Percentiles rank a stretch among this genome's conserved stretches.
Conservation (phyloP, 352 stramenopile genomes). For the Thraustotheca clavata region DNA sequence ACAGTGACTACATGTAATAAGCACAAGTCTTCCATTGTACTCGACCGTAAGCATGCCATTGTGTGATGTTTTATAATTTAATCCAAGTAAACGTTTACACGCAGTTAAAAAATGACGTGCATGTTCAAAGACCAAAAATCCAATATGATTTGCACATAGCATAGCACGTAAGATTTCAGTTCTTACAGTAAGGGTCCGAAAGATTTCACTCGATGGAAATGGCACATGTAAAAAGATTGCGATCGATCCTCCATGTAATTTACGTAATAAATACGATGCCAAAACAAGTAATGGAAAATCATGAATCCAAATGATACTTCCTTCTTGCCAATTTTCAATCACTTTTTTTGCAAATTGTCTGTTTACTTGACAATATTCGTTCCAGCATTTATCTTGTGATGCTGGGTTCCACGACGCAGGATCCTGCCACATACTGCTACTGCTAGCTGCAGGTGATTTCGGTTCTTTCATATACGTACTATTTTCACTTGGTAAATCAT, state of each 20-base stretch:
- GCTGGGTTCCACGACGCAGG: constrained; percentile 71
- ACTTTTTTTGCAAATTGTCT: constrained; percentile 29
- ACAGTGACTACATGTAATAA: constrained; percentile 95
- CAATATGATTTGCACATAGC: constrained; percentile 87
- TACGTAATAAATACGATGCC: constrained; percentile 91
- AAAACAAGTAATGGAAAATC: constrained; percentile 98
- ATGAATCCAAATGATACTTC: constrained; percentile 95
- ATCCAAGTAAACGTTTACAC: constrained; percentile 89
- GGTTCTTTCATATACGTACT: background rate
- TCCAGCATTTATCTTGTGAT: constrained; percentile 67
- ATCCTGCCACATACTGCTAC: constrained; percentile 31
- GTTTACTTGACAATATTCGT: constrained; percentile 75
- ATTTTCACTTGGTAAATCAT: constrained; percentile 24
- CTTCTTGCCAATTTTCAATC: constrained; percentile 67
- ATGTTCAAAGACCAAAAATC: constrained; percentile 92
- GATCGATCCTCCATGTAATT: constrained; percentile 88
- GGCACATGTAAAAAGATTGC: constrained; percentile 97
- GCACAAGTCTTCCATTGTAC: constrained; percentile 94
- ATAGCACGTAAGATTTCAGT: constrained; percentile 88
- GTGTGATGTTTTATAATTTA: constrained; percentile 88
- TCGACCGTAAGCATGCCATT: constrained; percentile 88
- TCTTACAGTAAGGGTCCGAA: constrained; percentile 88
- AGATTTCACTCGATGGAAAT: constrained; percentile 98
- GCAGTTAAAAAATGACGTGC: constrained; percentile 88
- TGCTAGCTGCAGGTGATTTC: background rate